Base-by-base conservation (phyloP, 163 green algal species). In the Scenedesmus sp. region DNA sequence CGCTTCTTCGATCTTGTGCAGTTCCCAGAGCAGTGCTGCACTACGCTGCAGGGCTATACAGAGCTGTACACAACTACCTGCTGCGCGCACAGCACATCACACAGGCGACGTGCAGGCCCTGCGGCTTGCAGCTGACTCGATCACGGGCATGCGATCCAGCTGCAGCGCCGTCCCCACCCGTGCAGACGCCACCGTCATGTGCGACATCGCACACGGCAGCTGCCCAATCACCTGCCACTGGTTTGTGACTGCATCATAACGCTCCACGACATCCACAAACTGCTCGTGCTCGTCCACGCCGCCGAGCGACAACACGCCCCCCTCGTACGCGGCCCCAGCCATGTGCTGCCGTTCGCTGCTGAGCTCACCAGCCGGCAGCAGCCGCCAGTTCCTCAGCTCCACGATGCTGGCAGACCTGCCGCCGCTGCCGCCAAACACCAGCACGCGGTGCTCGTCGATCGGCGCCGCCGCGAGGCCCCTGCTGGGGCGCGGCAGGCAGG, bases 181-280 rank as follows among this genome's bases (percentile, higher is more conserved):
- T 1, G 51, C 82, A 10, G 33, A 22, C 4, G 82, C 37, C 35
- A 76, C 51, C 26, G 82, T 61, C 82, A 87, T 76, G 35, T 79
- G 51, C 42, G 82, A 87, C 82, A 87, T 87, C 6, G 82, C n/a
- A 35, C 49, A 87, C 3, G 82, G 82, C 82, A 87, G 51, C 33
- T 40, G 82, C 35, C 82, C 82, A 30, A 59, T 42, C 24, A 59
- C 49, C 22, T 37, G 30, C 82, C 82, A 87, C 30, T 13, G 44
- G 15, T 76, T 78, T 10, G 9, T 68, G 18, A 40, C 16, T 37
- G 33, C 53, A 49, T 87, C 82, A 87, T 78, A 87, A 43, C 33
- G n/a, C 51, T 87, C 82, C 53, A 87, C 42, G 15, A 87, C 51
- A 10, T 87, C 82, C 3, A 87, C 46, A 87, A 51, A 87, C 51